Conservation (phyloP, 352 stramenopile genomes). For the Pythium folliculosum region DNA sequence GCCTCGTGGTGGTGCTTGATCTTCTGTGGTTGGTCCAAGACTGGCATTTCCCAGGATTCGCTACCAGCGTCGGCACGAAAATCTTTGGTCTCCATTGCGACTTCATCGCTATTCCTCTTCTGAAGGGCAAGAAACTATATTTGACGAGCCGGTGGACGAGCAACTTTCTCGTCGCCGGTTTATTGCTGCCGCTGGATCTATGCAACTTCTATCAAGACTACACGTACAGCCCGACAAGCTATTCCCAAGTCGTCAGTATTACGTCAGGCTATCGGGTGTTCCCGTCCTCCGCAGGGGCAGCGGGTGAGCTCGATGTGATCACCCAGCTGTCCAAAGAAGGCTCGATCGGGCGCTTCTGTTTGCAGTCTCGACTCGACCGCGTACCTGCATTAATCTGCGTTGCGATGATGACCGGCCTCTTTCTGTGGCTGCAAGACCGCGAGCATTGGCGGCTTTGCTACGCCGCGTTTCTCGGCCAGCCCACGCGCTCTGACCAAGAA, state of each 20-base stretch:
- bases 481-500: slow-evolving; percentile 10
- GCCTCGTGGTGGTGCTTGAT: slow-evolving; percentile 42
- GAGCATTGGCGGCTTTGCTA: slow-evolving; percentile 39
- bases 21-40: slow-evolving; percentile 55
- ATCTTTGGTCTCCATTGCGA: slow-evolving; percentile 49
- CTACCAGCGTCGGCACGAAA: slow-evolving; percentile 31
- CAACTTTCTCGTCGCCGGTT: slow-evolving; percentile 49
- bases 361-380: slow-evolving; percentile 49
- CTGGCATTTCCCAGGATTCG: slow-evolving; percentile 53
- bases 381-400: slow-evolving; percentile 39
- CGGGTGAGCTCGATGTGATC: slow-evolving; percentile 5
- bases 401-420: slow-evolving; percentile 21
- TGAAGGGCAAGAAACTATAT: slow-evolving; percentile 24
- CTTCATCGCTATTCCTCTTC: slow-evolving; percentile 24
- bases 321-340: slow-evolving; percentile 32
- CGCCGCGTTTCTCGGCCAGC: slow-evolving; percentile 36
- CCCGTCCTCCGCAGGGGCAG: background rate
- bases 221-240: slow-evolving; percentile 38
- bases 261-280: slow-evolving; percentile 22
- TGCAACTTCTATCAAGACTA: slow-evolving; percentile 51
- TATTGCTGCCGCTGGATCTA: slow-evolving; percentile 52
- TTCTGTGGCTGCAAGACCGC: slow-evolving; percentile 39
- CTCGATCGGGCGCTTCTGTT: slow-evolving; percentile 50
- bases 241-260: slow-evolving; percentile 34
- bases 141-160: slow-evolving; percentile 52